Conservation (phyloP, 2,329 filamentous ascomycete species). For the Grosmannia serpens region DNA sequence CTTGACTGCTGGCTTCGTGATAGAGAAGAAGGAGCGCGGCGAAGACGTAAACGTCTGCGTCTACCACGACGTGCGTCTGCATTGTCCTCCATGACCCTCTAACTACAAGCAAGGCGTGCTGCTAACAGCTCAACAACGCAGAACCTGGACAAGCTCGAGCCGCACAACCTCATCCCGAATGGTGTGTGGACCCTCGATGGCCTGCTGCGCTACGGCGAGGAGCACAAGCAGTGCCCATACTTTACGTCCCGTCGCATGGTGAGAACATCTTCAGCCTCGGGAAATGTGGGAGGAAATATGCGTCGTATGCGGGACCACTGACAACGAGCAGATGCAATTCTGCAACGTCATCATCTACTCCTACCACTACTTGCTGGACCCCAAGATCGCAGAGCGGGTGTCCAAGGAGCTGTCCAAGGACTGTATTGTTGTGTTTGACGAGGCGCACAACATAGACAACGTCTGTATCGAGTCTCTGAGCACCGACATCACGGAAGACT, state of each 20-base stretch:
- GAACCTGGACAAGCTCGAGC: constrained; percentile 82
- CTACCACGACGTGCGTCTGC: constrained; percentile 68
- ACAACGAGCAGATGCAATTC: constrained; percentile 68
- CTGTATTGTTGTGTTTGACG: constrained; percentile 96
- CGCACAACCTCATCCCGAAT: constrained; percentile 86
- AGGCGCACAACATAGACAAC: constrained; percentile 99
- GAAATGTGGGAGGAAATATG: too few species aligned
- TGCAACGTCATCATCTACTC: constrained; percentile 99
- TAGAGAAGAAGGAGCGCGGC: constrained; percentile 91
- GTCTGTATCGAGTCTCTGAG: constrained; percentile 97
- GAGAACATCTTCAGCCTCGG: constrained; percentile 18
- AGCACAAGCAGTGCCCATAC: constrained; percentile 95
- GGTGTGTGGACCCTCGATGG: constrained; percentile 94
- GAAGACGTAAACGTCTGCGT: constrained; percentile 91
- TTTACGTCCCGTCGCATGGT: constrained; percentile 94
- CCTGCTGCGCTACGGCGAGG: constrained; percentile 78
- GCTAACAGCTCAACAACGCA: constrained; percentile 18
- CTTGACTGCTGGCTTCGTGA: constrained; percentile 91
- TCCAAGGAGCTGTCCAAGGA: constrained; percentile 95
- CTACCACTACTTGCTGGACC: constrained; percentile 94
- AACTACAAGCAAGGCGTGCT: background rate
- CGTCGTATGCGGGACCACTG: background rate
- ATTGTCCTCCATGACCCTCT: background rate
- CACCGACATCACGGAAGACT: constrained; percentile 94
- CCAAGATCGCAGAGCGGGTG: constrained; percentile 81